phyloP scores from a whole-genome alignment of 2,329 filamentous ascomycete genomes.

The Alternaria panax region DNA sequence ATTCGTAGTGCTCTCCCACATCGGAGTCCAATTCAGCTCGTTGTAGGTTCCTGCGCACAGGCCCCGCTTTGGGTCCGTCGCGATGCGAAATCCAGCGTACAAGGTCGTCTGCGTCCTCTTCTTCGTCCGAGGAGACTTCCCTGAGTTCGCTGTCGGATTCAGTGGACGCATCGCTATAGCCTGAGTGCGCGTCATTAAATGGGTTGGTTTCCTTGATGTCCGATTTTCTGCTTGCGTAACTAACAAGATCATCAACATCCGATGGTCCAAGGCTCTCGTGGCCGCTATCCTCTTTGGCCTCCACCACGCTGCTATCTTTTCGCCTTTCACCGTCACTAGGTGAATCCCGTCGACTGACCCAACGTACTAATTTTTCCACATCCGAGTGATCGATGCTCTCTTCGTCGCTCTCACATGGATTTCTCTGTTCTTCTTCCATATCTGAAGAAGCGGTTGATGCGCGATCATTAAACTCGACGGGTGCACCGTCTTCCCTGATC shows the following conservation, averaged over 20 bases:
- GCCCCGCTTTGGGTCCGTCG: slow-evolving; percentile 32
- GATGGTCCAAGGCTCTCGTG: slow-evolving; percentile 41
- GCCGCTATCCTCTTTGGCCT: slow-evolving; percentile 31
- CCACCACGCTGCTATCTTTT: slow-evolving; percentile 1
- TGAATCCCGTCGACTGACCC: slow-evolving; percentile 43
- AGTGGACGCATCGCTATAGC: slow-evolving; percentile 41
- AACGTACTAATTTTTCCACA: slow-evolving; percentile 44
- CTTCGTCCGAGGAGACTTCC: slow-evolving; percentile 20
- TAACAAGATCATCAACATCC: slow-evolving; percentile 44
- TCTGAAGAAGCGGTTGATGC: slow-evolving; percentile 37
- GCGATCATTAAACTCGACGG: slow-evolving; percentile 27
- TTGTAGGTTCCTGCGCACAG: slow-evolving; percentile 21
- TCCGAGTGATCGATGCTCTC: slow-evolving; percentile 42
- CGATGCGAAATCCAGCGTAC: slow-evolving; percentile 36
- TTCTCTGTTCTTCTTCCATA: slow-evolving; percentile 22
- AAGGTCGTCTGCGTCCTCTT: slow-evolving; percentile 33
- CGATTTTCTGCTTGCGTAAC: slow-evolving; percentile 33
- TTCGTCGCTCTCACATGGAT: slow-evolving; percentile 22
- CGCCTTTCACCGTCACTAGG: slow-evolving; percentile 37
- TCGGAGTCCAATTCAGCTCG: slow-evolving; percentile 18
- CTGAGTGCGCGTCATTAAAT: not conserved
- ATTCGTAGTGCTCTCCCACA: slow-evolving; percentile 22
- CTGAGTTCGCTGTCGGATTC: slow-evolving; percentile 36
- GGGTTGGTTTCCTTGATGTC: slow-evolving; percentile 3
- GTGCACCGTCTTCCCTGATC: slow-evolving; percentile 28